Conservation (phyloP, 306 rosid species). For the Hylodesmum podocarpum region DNA sequence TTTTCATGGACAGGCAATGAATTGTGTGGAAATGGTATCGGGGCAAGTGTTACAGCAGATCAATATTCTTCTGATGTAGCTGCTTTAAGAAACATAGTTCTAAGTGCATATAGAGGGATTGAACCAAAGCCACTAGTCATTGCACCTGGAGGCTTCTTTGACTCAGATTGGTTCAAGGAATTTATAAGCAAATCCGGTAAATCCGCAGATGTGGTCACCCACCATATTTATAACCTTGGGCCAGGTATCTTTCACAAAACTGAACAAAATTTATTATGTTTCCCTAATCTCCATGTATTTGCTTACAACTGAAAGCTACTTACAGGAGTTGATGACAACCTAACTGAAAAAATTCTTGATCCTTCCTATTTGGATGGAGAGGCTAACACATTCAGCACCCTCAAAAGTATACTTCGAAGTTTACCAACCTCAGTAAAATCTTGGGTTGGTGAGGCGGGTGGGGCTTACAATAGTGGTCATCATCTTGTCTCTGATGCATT, state of each 20-base stretch:
- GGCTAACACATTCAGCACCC: constrained; percentile 56
- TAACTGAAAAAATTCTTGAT: constrained; percentile 63
- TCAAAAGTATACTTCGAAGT: constrained; percentile 48
- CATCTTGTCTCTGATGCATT: constrained; percentile 82
- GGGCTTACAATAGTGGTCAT: constrained; percentile 89
- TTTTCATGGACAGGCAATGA: constrained; percentile 67
- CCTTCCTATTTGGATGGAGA: constrained; percentile 66
- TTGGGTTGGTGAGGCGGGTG: constrained; percentile 99
- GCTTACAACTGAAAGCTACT: constrained; percentile 17
- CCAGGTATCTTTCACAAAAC: constrained; percentile 53
- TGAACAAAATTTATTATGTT: constrained; percentile 1
- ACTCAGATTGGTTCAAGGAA: constrained; percentile 66
- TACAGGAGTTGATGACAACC: constrained; percentile 69
- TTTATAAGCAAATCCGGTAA: constrained; percentile 48
- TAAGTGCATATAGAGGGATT: constrained; percentile 42
- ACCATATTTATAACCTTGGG: constrained; percentile 92
- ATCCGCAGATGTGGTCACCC: constrained; percentile 56
- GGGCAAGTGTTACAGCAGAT: constrained; percentile 59
- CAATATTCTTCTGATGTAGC: constrained; percentile 71
- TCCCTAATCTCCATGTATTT: neutral
- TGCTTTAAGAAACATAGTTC: constrained; percentile 52
- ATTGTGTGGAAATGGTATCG: constrained; percentile 79
- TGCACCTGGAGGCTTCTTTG: constrained; percentile 95
- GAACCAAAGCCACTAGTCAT: constrained; percentile 68
- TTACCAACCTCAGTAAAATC: constrained; percentile 57